Evolutionary conservation across 2,329 filamentous ascomycete genomes (phyloP).

Genomic region (Fonsecaea nubica): DNA sequence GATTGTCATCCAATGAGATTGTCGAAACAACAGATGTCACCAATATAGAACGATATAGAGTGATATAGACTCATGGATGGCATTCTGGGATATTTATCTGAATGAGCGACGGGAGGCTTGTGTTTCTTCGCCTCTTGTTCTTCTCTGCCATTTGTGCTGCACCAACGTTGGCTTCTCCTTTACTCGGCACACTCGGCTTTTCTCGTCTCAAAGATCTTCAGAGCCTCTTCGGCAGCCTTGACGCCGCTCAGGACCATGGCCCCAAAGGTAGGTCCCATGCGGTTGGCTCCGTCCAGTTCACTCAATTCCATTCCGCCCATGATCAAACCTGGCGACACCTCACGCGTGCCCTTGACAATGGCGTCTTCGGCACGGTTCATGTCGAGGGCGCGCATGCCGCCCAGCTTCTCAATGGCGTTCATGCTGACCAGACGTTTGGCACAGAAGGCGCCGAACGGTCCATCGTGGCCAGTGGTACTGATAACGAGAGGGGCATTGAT

Average conservation of each 20-base stretch:
- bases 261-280: conserved; percentile 88
- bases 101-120: not conserved
- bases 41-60: not conserved
- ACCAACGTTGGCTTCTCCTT: no score
- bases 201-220: conserved; percentile 77
- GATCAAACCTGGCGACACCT: conserved; percentile 85
- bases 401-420: conserved; percentile 80
- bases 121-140: not conserved
- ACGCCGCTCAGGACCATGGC: conserved; percentile 88
- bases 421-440: conserved; percentile 92
- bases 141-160: not conserved
- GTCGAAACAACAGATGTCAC: no score
- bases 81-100: conserved; percentile 1
- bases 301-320: conserved; percentile 95
- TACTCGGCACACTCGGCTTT: conserved; percentile 76
- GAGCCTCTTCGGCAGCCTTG: conserved; percentile 87
- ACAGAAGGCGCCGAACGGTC: conserved; percentile 86
- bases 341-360: conserved; percentile 88
- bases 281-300: conserved; percentile 87
- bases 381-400: conserved; percentile 90
- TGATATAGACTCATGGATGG: not conserved
- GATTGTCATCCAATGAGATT: not conserved
- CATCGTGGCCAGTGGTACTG: conserved; percentile 90
- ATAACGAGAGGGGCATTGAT: conserved; percentile 91
- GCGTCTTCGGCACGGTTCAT: conserved; percentile 92